These are phyloP conservation scores for Podila horticola DNA, from an alignment of 192 early-diverging fungal genomes.

Conservation along the genomic window DNA sequence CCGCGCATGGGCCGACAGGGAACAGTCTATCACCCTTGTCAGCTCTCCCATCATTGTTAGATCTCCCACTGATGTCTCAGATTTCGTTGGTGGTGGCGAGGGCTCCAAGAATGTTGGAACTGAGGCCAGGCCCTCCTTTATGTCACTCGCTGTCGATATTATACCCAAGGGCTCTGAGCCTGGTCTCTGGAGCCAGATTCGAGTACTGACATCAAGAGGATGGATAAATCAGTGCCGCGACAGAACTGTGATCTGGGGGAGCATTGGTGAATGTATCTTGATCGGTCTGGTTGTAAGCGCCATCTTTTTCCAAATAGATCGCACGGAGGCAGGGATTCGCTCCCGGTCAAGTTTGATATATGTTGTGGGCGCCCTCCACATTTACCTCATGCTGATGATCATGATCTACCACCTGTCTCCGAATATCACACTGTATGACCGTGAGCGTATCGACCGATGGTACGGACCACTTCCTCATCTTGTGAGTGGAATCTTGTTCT, in stretches of 20 bases:
- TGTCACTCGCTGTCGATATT: slow-evolving; percentile 28
- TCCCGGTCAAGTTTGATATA: slow-evolving; percentile 36
- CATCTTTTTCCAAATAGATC: slow-evolving; percentile 36
- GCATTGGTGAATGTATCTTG: slow-evolving; percentile 37
- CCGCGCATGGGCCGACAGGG: slow-evolving; percentile 35
- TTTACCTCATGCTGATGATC: slow-evolving; percentile 46
- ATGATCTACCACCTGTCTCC: slow-evolving; percentile 35
- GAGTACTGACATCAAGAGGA: slow-evolving; percentile 32
- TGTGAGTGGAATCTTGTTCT: slow-evolving; percentile 27
- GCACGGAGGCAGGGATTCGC: slow-evolving; percentile 18
- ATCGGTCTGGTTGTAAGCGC: slow-evolving; percentile 31
- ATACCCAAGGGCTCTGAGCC: slow-evolving; percentile 35
- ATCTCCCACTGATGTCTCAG: not conserved
- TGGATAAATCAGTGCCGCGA: slow-evolving; percentile 42
- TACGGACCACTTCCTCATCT: slow-evolving; percentile 45
- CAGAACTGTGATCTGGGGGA: slow-evolving; percentile 41
- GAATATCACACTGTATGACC: slow-evolving; percentile 42
- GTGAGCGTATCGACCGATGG: slow-evolving; percentile 48
- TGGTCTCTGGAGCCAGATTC: slow-evolving; percentile 28
- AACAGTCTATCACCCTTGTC: not conserved
- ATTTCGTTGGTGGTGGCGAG: slow-evolving; percentile 11
- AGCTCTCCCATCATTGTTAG: too few species aligned
- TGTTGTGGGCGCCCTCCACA: slow-evolving; percentile 27
- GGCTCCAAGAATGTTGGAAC: not conserved
- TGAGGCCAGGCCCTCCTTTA: not conserved